These are phyloP conservation scores for Xylariaceae sp. DNA, from an alignment of 2,329 filamentous ascomycete species.

Conservation along the genomic window DNA sequence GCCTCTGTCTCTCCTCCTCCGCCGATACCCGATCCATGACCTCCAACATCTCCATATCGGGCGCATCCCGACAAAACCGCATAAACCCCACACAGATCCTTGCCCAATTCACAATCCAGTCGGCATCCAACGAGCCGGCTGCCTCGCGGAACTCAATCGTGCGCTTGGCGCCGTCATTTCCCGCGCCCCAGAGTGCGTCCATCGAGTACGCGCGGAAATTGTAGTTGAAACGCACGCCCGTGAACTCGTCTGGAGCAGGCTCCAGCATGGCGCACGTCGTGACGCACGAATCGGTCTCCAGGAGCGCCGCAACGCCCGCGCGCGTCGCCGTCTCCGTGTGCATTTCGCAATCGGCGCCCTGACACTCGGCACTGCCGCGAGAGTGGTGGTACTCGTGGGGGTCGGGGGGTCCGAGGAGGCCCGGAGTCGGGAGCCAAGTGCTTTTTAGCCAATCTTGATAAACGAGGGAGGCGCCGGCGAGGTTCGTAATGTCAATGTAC, in stretches of 20 bases:
- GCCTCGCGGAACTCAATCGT: slow-evolving; percentile 38
- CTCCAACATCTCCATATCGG: slow-evolving; percentile 11
- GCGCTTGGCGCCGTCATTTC: neutral
- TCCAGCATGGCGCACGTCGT: slow-evolving; percentile 22
- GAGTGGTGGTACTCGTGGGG: neutral
- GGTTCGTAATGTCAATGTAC: slow-evolving; percentile 7
- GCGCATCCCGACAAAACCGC: slow-evolving; percentile 19
- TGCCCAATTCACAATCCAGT: slow-evolving; percentile 34
- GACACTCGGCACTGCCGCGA: neutral
- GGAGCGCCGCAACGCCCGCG: slow-evolving; percentile 22
- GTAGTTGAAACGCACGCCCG: slow-evolving; percentile 21
- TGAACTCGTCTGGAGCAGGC: neutral
- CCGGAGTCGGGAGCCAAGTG: slow-evolving; percentile 14
- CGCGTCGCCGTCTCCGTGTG: slow-evolving; percentile 3
- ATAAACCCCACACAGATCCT: slow-evolving; percentile 32
- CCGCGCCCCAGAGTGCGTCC: neutral
- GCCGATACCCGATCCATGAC: slow-evolving; percentile 27
- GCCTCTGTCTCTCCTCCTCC: slow-evolving; percentile 29
- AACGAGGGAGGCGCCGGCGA: neutral
- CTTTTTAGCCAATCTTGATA: slow-evolving; percentile 14
- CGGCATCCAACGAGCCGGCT: slow-evolving; percentile 31
- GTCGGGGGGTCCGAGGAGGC: neutral
- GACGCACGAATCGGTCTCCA: slow-evolving; percentile 25
- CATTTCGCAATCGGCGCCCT: neutral
- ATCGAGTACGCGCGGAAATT: slow-evolving; percentile 22